Evolutionary conservation across 257 asterid species (phyloP).

Genomic region (Jasminum sambac): DNA sequence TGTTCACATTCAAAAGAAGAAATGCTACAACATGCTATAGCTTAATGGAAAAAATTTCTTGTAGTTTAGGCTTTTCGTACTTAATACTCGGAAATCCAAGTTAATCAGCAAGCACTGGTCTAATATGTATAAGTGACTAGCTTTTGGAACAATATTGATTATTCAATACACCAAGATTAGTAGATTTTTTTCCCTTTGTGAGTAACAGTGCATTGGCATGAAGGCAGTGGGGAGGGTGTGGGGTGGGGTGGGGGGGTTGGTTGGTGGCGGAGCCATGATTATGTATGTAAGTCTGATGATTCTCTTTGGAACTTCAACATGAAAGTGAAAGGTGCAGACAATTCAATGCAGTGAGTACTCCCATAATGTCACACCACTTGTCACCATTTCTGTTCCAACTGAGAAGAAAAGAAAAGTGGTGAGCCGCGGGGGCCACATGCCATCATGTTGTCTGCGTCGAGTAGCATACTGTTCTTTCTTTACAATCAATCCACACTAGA

Average conservation of each 20-base stretch:
- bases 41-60: background rate
- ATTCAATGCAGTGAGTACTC: constrained; percentile 38
- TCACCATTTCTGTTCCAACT: constrained; percentile 7
- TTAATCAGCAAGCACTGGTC: too few species aligned
- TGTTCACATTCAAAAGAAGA: background rate
- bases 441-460: too few species aligned
- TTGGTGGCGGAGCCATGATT: background rate
- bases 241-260: background rate
- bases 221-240: background rate
- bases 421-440: too few species aligned
- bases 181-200: too few species aligned
- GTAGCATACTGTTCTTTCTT: too few species aligned
- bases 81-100: too few species aligned
- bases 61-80: too few species aligned
- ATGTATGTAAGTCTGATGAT: background rate
- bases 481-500: too few species aligned
- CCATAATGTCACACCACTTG: constrained; percentile 24
- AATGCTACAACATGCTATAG: background rate
- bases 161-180: too few species aligned
- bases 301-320: constrained; percentile 17
- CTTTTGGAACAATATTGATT: too few species aligned
- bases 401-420: too few species aligned
- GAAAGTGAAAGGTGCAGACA: constrained; percentile 42
- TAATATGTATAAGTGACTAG: too few species aligned
- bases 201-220: background rate